A percentile compares a stretch with the other conserved stretches of the same genome.
phyloP scores from a whole-genome alignment of 768 basidiomycete genomes.

The Amanita inopinata region DNA sequence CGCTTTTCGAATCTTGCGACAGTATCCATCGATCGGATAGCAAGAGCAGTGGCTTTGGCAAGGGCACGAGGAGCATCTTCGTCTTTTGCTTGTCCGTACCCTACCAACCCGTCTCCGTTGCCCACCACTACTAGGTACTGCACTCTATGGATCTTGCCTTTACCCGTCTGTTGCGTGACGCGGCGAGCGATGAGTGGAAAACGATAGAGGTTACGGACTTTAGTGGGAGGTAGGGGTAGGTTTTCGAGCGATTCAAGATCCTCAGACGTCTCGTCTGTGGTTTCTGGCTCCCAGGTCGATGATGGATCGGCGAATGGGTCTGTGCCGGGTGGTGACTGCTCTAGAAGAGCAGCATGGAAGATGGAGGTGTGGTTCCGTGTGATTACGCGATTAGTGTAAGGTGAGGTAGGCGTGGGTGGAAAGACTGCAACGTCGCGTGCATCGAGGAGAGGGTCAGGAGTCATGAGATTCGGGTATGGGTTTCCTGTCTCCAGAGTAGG shows the following conservation, averaged over 20 bases:
- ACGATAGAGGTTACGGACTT: conserved; percentile 23
- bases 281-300: conserved; percentile 13
- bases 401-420: conserved; percentile 40
- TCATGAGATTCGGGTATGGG: conserved; percentile 52
- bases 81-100: conserved; percentile 76
- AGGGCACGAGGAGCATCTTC: conserved; percentile 41
- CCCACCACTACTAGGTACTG: conserved; percentile 66
- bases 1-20: conserved; percentile 91
- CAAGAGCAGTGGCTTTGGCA: conserved; percentile 52
- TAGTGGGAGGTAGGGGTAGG: conserved; percentile 15
- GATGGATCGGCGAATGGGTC: conserved; percentile 21
- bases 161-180: conserved; percentile 86
- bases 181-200: conserved; percentile 40
- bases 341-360: conserved; percentile 34
- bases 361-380: conserved; percentile 67
- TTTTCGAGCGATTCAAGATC: conserved; percentile 18
- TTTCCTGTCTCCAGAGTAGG: conserved; percentile 5
- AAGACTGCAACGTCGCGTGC: conserved; percentile 44
- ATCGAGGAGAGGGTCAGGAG: conserved; percentile 52
- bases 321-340: conserved; percentile 18
- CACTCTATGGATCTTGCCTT: conserved; percentile 72
- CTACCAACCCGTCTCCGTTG: conserved; percentile 76
- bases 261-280: conserved; percentile 23
- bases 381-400: conserved; percentile 52
- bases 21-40: conserved; percentile 82